These are phyloP conservation scores for Carallia pectinifolia DNA, from an alignment of 345 rosid genomes.

Conservation along the genomic window DNA sequence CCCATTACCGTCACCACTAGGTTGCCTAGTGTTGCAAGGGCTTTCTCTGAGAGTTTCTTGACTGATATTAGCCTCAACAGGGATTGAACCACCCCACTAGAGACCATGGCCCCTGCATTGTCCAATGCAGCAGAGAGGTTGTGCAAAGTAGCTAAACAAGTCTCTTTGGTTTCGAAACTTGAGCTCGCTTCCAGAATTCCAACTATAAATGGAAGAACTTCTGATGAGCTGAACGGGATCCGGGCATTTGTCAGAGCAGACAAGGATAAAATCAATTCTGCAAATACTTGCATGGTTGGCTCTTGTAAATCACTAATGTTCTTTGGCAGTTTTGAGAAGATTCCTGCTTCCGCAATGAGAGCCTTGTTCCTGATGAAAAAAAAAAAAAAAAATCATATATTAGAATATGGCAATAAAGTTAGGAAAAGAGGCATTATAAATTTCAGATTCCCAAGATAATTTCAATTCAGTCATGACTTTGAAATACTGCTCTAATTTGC, in stretches of 20 bases:
- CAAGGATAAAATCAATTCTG: conserved; percentile 55
- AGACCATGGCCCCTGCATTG: conserved; percentile 53
- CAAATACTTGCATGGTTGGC: conserved; percentile 49
- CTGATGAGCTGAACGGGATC: conserved; percentile 44
- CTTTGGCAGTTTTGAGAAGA: conserved; percentile 64
- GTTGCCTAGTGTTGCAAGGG: conserved; percentile 71
- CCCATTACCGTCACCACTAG: conserved; percentile 76
- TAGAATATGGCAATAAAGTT: not conserved
- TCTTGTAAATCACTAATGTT: conserved; percentile 43
- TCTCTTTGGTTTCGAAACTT: conserved; percentile 45
- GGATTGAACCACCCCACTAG: conserved; percentile 48
- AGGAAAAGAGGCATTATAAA: no score
- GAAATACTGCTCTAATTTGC: no score
- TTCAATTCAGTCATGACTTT: no score
- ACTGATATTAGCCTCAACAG: conserved; percentile 47
- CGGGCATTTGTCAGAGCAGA: conserved; percentile 54
- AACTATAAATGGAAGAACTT: conserved; percentile 50
- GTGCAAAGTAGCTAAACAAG: conserved; percentile 51
- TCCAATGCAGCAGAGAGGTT: conserved; percentile 62
- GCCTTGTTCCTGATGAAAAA: conserved; percentile 70
- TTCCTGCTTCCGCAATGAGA: conserved; percentile 73
- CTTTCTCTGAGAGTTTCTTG: conserved; percentile 57
- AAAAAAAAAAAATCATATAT: not conserved
- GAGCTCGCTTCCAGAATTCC: conserved; percentile 50
- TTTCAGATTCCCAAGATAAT: no score